Percentiles rank a stretch among this genome's conserved stretches.
Conservation (phyloP, 345 rosid species). For the Xanthoceras sorbifolium region DNA sequence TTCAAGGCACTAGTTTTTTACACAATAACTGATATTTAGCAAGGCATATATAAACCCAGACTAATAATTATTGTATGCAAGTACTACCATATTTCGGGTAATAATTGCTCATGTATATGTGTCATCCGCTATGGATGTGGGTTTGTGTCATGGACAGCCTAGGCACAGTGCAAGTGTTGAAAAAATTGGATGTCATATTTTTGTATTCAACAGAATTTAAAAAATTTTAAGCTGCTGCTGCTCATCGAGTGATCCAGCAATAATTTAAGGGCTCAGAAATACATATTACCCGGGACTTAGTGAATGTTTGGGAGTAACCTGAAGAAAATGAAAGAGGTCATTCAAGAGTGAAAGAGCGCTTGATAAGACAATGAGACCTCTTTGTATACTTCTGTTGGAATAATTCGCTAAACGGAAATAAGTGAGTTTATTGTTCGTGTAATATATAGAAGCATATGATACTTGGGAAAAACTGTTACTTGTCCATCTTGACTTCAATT, state of each 20-base stretch:
- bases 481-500: neutral
- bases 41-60: neutral
- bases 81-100: neutral
- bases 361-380: neutral
- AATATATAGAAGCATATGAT: neutral
- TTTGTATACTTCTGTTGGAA: too few relatives aligned
- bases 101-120: neutral
- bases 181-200: neutral
- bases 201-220: neutral
- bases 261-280: conserved; percentile 3
- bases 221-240: neutral
- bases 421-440: neutral
- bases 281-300: neutral
- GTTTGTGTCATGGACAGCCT: neutral
- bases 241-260: neutral
- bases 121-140: neutral
- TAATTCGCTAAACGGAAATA: neutral
- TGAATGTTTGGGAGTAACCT: neutral
- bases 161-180: neutral
- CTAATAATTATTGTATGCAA: too few relatives aligned
- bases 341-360: neutral
- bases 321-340: neutral
- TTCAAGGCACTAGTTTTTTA: neutral
- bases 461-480: neutral
- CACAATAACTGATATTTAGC: too few relatives aligned